Base-by-base conservation (phyloP, 805 yeast species). In the Tetrapisispora nanseiensis region DNA sequence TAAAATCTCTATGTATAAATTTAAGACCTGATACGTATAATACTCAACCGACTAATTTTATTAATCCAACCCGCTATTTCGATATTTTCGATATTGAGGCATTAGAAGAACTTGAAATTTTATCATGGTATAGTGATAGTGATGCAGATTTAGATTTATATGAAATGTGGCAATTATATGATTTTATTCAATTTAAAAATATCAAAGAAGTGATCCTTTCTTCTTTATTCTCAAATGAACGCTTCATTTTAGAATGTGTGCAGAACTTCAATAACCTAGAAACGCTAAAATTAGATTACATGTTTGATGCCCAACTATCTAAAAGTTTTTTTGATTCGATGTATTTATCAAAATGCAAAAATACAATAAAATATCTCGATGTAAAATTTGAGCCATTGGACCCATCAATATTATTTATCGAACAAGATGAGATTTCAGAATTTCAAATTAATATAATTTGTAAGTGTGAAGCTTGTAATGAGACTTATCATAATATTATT, bases 41-140 rank as follows among this genome's bases (percentile, higher is more conserved):
- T n/a, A 49, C 45, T 2, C 49, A 46, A 18, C 28, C 22, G 9
- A 11, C 20, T n/a, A 21, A 27, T 47, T 9, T 44, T 33, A 13
- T 42, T 29, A 20, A 33, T 23, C 13, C 32, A 20, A 10, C 42
- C 1, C 54, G 44, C 20, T 55, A 55, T 43, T 46, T 46, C 23
- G 64, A 64, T 30, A 43, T 67, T 0, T 64, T 67, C 41, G 66
- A 66, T 46, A 41, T 47, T 0, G 41, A 47, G 3, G 35, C 38
- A 13, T 47, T 67, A 40, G 54, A 59, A 42, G 52, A 52, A 11
- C 45, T 67, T 18, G 61, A 65, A 12, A 54, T 67, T 9, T 52
- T 65, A 10, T 66, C 70, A 7, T 67, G 71, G 71, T 63, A 56
- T 45, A 62, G 58, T 36, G 36, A 39, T 13, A 38, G 21, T 12